These are phyloP conservation scores for Microthyrium microscopicum DNA, from an alignment of 2,329 filamentous ascomycete species.

Conservation along the genomic window DNA sequence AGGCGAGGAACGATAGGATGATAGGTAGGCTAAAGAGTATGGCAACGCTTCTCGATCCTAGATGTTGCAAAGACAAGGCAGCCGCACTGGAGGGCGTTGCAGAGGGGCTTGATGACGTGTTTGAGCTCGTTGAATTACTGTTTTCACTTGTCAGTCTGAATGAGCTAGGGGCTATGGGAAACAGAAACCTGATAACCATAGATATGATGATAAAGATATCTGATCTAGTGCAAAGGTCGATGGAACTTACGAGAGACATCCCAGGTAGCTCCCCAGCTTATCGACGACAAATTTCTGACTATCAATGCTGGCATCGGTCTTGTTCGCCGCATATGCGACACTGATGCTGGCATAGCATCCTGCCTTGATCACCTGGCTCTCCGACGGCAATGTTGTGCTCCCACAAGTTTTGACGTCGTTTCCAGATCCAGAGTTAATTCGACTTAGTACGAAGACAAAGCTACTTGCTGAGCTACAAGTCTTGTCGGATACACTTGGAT, in stretches of 20 bases:
- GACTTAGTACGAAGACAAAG: conserved; percentile 47
- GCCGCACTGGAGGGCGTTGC: too few species aligned
- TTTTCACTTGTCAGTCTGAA: too few species aligned
- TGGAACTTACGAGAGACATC: conserved; percentile 23
- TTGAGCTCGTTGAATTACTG: too few species aligned
- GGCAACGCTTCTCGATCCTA: too few species aligned
- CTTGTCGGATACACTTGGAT: conserved; percentile 33
- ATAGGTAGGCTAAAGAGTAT: too few species aligned
- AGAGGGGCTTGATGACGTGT: too few species aligned
- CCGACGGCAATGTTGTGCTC: conserved; percentile 11
- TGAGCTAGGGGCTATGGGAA: too few species aligned
- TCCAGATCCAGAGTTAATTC: conserved; percentile 34
- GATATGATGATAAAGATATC: too few species aligned
- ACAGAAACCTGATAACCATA: too few species aligned
- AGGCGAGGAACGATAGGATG: too few species aligned
- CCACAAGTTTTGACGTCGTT: conserved; percentile 43
- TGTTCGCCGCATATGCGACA: conserved; percentile 42
- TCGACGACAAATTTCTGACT: conserved; percentile 34
- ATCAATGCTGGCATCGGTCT: conserved; percentile 38
- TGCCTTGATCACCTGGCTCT: conserved; percentile 17
- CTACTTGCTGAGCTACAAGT: conserved; percentile 34
- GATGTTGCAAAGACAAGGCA: too few species aligned
- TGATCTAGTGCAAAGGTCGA: neutral
- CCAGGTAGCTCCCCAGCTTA: conserved; percentile 32
- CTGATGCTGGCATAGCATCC: conserved; percentile 49